These are phyloP conservation scores for Cicer judaicum DNA, from an alignment of 306 rosid species.

Conservation along the genomic window DNA sequence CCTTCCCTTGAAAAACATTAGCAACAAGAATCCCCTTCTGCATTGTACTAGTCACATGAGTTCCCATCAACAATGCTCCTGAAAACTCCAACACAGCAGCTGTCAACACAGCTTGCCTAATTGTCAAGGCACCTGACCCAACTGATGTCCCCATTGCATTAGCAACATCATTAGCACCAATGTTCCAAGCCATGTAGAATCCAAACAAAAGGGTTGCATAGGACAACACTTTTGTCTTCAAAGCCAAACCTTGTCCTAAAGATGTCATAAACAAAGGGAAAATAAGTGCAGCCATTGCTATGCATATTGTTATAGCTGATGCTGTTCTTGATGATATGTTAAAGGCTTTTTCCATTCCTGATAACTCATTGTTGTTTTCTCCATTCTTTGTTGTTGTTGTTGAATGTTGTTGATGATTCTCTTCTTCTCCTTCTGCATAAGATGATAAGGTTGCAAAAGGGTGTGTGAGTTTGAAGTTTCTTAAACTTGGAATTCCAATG, in stretches of 20 bases:
- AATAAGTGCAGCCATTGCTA: constrained; percentile 66
- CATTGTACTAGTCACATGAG: constrained; percentile 93
- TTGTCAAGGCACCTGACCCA: constrained; percentile 88
- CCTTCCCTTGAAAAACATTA: constrained; percentile 77
- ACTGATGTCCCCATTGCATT: constrained; percentile 99
- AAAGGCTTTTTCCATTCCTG: constrained; percentile 77
- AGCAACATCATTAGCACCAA: constrained; percentile 97
- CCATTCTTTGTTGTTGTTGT: neutral
- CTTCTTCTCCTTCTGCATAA: constrained; percentile 72
- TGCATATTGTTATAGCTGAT: constrained; percentile 66
- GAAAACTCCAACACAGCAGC: constrained; percentile 93
- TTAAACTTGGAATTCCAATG: constrained; percentile 40
- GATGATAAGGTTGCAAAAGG: constrained; percentile 77
- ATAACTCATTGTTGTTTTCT: constrained; percentile 33
- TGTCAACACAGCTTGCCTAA: constrained; percentile 80
- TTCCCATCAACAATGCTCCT: constrained; percentile 88
- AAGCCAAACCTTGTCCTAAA: constrained; percentile 59
- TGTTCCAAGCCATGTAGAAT: constrained; percentile 99
- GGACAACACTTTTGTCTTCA: constrained; percentile 69
- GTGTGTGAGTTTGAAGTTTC: constrained; percentile 49
- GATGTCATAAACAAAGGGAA: constrained; percentile 79
- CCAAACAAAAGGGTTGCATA: constrained; percentile 76
- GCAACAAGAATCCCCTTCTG: constrained; percentile 92
- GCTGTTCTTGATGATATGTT: constrained; percentile 69
- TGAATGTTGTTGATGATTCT: constrained; percentile 40